Percentiles rank a stretch among this genome's conserved stretches.
These are phyloP conservation scores for Backusella mclennaniae DNA, from an alignment of 192 early-diverging fungal genomes.

Conservation along the genomic window DNA sequence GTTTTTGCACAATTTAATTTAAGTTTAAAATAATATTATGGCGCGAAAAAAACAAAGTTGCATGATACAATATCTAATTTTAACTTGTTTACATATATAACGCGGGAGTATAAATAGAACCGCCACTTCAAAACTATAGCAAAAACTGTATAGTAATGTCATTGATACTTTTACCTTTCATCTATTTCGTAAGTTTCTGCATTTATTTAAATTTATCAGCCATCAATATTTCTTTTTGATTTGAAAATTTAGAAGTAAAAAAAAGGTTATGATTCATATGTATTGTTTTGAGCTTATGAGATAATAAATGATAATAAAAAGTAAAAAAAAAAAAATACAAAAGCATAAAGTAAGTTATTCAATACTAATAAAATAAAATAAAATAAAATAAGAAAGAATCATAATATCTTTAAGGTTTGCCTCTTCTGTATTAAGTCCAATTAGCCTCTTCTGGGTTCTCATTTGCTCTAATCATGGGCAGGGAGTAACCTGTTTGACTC, in stretches of 20 bases:
- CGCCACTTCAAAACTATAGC: background rate
- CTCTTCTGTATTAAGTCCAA: constrained; percentile 5
- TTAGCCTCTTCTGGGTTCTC: constrained; percentile 9
- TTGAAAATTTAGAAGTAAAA: background rate
- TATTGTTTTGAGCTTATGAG: constrained; percentile 3
- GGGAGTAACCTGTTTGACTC: background rate
- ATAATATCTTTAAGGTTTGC: background rate
- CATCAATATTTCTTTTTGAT: background rate
- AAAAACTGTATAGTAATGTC: background rate
- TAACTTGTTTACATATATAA: background rate
- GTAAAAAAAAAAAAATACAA: background rate
- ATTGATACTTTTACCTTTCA: background rate
- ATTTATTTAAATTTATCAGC: background rate
- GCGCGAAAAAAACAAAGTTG: no score
- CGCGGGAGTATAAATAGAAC: background rate
- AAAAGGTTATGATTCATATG: background rate
- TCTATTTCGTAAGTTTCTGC: background rate
- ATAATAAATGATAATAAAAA: background rate
- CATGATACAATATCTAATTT: no score
- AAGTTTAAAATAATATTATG: no score
- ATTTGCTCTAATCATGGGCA: constrained; percentile 21
- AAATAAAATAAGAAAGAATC: constrained; percentile 1
- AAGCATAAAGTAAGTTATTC: constrained; percentile 6
- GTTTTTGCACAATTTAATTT: no score
- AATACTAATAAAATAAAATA: constrained; percentile 4